Evolutionary conservation across 2,329 filamentous ascomycete genomes (phyloP), one percentile per base, ranked within the genome.

Genomic region (Arthroderma uncinatum): DNA sequence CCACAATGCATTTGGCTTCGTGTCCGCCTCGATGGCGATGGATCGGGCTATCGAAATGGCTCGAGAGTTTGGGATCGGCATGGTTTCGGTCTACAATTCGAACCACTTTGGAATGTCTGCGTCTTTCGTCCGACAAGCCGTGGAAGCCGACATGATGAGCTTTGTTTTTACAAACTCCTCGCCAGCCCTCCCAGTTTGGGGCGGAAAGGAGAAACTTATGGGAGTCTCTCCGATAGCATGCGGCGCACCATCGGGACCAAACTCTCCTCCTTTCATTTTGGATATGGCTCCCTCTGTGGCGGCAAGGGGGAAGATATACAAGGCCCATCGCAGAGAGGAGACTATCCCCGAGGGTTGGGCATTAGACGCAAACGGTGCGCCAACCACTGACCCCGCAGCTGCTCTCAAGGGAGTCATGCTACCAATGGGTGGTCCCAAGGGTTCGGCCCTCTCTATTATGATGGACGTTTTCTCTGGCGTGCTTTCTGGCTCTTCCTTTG

Each of bases 91-190:
- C 65, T 86, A 84, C 69, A 84, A 86, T 70, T 87, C 83, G 40
- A 92, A 92, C 64, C 87, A 92, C 69, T 91, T 87, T 64, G 88
- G 88, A 56, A 93, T 93, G 87, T 80, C 80, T 2, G 87, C 88
- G 0, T 92, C 87, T 85, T 67, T 90, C 0, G 86, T 90, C 9
- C 84, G 88, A 68, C 83, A 89, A 70, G 88, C 87, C 0, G 70
- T 91, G 12, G 85, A 92, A 58, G 83, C 80, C 0, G 77, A 78
- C 37, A 83, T 87, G 80, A 84, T 87, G 79, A 82, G 78, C 57
- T 74, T 86, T 14, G 83, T 86, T 1, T 87, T 87, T 61, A 87
- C 84, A 19, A 87, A 87, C 65, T 85, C 82, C 0, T 86, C 82
- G 28, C 86, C 86, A 0, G 86, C 86, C 1, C 71, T 90, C 57